phyloP scores from a whole-genome alignment of 2,329 filamentous ascomycete species.

The Akanthomyces muscarius region DNA sequence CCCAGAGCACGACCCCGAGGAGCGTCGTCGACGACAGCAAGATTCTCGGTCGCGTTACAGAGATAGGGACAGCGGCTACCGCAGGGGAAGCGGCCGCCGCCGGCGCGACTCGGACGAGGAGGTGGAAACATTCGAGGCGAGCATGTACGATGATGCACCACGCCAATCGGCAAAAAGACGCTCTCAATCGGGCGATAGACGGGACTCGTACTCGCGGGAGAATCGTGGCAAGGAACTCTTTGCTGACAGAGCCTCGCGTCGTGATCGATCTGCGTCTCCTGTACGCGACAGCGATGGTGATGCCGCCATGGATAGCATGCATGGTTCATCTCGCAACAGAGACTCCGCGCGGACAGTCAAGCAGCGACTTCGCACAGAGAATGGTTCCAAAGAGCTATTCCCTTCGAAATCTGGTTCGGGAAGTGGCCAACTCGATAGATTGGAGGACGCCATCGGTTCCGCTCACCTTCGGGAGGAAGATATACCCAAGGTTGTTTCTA shows the following conservation, averaged over 20 bases:
- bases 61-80: constrained; percentile 45
- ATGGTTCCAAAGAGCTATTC: constrained; percentile 37
- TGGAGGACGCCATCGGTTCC: constrained; percentile 37
- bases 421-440: constrained; percentile 34
- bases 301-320: constrained; percentile 32
- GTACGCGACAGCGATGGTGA: constrained; percentile 41
- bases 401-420: constrained; percentile 30
- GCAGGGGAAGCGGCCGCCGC: constrained; percentile 37
- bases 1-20: constrained; percentile 81
- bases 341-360: constrained; percentile 32
- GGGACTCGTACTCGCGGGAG: constrained; percentile 28
- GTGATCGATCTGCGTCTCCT: constrained; percentile 53
- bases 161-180: constrained; percentile 26
- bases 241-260: constrained; percentile 34
- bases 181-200: constrained; percentile 27
- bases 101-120: constrained; percentile 46
- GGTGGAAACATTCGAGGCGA: constrained; percentile 62
- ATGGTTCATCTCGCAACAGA: constrained; percentile 33
- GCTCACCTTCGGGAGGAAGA: constrained; percentile 35
- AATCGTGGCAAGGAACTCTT: constrained; percentile 63
- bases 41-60: constrained; percentile 59
- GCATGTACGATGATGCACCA: constrained; percentile 74
- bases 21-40: constrained; percentile 58
- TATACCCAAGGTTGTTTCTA: constrained; percentile 55
- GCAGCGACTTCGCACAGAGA: constrained; percentile 29